Evolutionary conservation across 305 asterid species (phyloP).

Genomic region (Fraxinus angustifolia): DNA sequence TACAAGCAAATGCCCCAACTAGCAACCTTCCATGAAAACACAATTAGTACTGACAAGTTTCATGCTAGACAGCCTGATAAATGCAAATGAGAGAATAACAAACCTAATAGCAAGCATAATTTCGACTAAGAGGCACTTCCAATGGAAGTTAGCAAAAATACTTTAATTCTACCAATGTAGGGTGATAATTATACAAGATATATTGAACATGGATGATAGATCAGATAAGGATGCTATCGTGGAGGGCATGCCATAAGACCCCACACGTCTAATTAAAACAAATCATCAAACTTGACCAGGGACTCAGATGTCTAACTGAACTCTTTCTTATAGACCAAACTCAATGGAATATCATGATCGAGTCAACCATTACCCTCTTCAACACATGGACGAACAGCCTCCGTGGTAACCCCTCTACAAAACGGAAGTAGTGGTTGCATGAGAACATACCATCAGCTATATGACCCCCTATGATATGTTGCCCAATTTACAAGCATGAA

Average conservation of each 20-base stretch:
- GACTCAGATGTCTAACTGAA: not conserved
- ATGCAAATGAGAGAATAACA: not conserved
- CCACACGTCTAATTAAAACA: not conserved
- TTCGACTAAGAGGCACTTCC: not conserved
- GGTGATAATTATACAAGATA: not conserved
- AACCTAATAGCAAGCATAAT: not conserved
- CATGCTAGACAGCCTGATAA: not conserved
- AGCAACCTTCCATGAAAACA: not conserved
- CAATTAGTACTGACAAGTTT: not conserved
- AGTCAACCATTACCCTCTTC: not conserved
- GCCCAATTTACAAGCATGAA: not conserved
- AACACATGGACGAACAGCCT: not conserved
- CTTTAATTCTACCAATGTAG: not conserved
- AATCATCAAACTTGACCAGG: not conserved
- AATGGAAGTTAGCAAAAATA: not conserved
- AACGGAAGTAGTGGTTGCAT: no score
- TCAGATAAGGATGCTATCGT: not conserved
- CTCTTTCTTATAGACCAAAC: not conserved
- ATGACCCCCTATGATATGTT: not conserved
- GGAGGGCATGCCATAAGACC: no score
- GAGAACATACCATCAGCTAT: not conserved
- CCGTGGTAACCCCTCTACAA: not conserved
- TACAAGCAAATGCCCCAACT: not conserved
- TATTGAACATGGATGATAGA: not conserved
- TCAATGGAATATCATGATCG: not conserved